Base-by-base conservation (phyloP, 208 protist genomes). In the Leishmania tropica region DNA sequence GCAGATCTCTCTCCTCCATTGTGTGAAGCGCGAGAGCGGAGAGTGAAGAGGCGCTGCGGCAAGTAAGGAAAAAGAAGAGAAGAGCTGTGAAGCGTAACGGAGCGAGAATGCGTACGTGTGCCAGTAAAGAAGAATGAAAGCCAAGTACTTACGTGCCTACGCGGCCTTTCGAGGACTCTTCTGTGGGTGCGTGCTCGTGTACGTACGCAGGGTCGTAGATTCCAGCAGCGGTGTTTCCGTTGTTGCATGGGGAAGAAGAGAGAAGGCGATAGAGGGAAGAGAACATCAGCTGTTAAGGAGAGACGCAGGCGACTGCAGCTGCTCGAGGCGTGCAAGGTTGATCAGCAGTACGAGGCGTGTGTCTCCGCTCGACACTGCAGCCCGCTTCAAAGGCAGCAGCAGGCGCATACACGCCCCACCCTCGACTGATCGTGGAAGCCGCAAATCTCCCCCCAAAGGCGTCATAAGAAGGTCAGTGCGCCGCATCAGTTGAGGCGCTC, bases 1-100 rank as follows among this genome's bases (percentile, higher is more conserved):
- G 60, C 45, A 87, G 79, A 31, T 64, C 78, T 56, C 64, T 65
- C 45, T 83, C 81, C 62, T 90, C 85, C 86, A 92, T 85, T 67
- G 73, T 47, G n/a, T 37, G 0, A 40, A 71, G 48, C 28, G 31
- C 21, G n/a, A 75, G 45, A 24, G 24, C 6, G 10, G 21, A 10
- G 19, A 56, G n/a, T 7, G 47, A 40, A 48, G 70, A 28, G 15
- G 45, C 3, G 19, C 10, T 42, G 67, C 8, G 67, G 6, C 67
- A 3, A 72, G 42, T 13, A 72, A 31, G 47, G n/a, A 51, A 45
- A 45, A 10, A 6, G 19, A 73, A 11, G 2, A 10, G 62, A 21
- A 10, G 4, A 45, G 31, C 13, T 71, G 31, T 40, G 65, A 2
- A 5, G 21, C 37, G 37, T 13, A 71, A 24, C 31, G 65, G 15